phyloP scores from a whole-genome alignment of 495 filamentous ascomycete species.

The Hypomontagnella submonticulosa region DNA sequence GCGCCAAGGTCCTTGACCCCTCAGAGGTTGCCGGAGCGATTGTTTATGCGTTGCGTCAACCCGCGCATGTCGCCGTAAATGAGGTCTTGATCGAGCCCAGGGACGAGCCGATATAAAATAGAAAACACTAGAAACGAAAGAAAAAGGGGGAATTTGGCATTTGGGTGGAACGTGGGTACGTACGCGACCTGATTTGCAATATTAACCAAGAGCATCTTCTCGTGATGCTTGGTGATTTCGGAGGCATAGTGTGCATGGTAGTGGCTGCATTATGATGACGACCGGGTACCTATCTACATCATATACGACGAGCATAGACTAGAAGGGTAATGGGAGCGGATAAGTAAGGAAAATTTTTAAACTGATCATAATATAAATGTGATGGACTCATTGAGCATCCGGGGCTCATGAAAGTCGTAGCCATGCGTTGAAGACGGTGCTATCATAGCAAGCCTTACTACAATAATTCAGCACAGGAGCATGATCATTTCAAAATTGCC shows the following conservation, averaged over 20 bases:
- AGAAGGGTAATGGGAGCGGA: slow-evolving; percentile 1
- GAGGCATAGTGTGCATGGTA: slow-evolving; percentile 3
- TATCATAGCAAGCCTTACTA: no score
- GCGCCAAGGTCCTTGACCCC: slow-evolving; percentile 70
- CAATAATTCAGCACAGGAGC: no score
- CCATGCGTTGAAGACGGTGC: no score
- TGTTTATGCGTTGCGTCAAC: slow-evolving; percentile 71
- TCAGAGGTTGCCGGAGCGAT: slow-evolving; percentile 73
- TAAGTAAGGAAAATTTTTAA: neutral
- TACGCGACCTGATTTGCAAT: neutral
- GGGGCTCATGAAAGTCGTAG: neutral
- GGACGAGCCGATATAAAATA: slow-evolving; percentile 71
- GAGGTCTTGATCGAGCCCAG: slow-evolving; percentile 77
- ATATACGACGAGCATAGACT: slow-evolving; percentile 4
- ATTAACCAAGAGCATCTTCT: neutral
- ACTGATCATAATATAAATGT: neutral
- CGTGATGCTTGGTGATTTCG: neutral
- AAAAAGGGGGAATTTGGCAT: neutral
- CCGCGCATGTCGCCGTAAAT: slow-evolving; percentile 73
- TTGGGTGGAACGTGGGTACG: neutral
- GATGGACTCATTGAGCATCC: slow-evolving; percentile 2
- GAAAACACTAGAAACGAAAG: neutral
- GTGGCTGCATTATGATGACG: slow-evolving; percentile 6
- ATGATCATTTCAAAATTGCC: slow-evolving; percentile 14
- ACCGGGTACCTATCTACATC: neutral